Evolutionary conservation across 805 yeast species (phyloP).

Genomic region (Helenozyma rhizophorensis): DNA sequence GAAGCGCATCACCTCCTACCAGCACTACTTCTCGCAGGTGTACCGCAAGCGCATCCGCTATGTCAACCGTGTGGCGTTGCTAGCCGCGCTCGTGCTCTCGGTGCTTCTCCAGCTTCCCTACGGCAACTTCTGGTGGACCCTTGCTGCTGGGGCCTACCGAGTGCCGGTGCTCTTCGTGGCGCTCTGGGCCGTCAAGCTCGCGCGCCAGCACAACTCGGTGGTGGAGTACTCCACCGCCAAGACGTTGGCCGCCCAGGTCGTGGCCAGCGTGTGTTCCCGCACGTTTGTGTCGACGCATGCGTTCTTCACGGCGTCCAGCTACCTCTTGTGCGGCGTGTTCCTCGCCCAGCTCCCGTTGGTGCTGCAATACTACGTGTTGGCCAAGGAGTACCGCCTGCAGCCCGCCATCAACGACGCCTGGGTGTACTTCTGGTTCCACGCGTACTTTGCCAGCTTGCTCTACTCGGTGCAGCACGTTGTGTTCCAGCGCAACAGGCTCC

Average conservation of each 20-base stretch:
- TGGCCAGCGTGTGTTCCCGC: conserved; percentile 12
- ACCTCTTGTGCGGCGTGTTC: conserved; percentile 20
- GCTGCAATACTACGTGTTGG: conserved; percentile 26
- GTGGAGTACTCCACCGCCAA: conserved; percentile 30
- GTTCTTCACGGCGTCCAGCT: conserved; percentile 22
- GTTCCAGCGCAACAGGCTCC: conserved; percentile 52
- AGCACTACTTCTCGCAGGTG: conserved; percentile 25
- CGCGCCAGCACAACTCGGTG: conserved; percentile 22
- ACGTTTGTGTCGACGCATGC: conserved; percentile 14
- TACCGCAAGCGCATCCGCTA: conserved; percentile 31
- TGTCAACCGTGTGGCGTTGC: conserved; percentile 26
- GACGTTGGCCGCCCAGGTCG: conserved; percentile 30
- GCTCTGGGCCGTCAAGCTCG: conserved; percentile 22
- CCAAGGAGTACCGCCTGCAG: conserved; percentile 36
- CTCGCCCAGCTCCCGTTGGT: conserved; percentile 25
- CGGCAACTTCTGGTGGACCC: conserved; percentile 28
- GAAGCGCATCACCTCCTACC: conserved; percentile 16
- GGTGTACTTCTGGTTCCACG: conserved; percentile 48
- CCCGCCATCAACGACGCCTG: conserved; percentile 40
- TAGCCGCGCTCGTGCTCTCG: conserved; percentile 24
- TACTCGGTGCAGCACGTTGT: conserved; percentile 51
- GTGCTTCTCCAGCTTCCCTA: conserved; percentile 24
- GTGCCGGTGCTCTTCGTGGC: conserved; percentile 30
- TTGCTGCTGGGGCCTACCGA: conserved; percentile 20
- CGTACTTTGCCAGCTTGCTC: conserved; percentile 34